A percentile compares a stretch with the other conserved stretches of the same genome.
Evolutionary conservation across 305 asterid species (phyloP).

Genomic region (Solanum aculeatissimum): DNA sequence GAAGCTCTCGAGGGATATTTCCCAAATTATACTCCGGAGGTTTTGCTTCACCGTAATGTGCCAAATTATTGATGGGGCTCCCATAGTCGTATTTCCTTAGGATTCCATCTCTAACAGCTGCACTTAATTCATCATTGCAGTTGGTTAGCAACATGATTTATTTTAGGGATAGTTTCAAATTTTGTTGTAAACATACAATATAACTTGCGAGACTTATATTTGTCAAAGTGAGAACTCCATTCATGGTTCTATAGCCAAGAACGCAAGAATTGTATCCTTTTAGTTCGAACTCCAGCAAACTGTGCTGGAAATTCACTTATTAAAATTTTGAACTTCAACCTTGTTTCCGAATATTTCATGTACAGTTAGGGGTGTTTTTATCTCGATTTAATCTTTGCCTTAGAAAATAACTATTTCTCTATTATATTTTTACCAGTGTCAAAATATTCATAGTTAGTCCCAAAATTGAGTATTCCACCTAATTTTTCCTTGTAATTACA

Average conservation of each 20-base stretch:
- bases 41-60: slow-evolving; percentile 46
- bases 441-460: not conserved
- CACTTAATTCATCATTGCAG: not conserved
- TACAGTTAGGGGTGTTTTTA: not conserved
- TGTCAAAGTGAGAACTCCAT: no score
- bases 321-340: not conserved
- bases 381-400: not conserved
- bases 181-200: no score
- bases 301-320: not conserved
- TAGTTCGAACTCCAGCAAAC: not conserved
- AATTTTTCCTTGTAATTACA: not conserved
- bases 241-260: no score
- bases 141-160: not conserved
- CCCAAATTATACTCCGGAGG: slow-evolving; percentile 54
- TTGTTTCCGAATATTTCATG: not conserved
- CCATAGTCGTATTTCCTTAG: slow-evolving; percentile 62
- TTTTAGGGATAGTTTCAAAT: no score
- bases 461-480: not conserved
- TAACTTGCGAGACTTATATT: no score
- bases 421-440: not conserved
- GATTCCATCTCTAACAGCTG: slow-evolving; percentile 51
- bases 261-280: not conserved
- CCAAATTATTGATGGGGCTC: slow-evolving; percentile 19
- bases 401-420: not conserved
- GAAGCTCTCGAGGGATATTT: slow-evolving; percentile 49